Conservation (phyloP, 371 early-diverging fungal species). For the Mucor lusitanicus region DNA sequence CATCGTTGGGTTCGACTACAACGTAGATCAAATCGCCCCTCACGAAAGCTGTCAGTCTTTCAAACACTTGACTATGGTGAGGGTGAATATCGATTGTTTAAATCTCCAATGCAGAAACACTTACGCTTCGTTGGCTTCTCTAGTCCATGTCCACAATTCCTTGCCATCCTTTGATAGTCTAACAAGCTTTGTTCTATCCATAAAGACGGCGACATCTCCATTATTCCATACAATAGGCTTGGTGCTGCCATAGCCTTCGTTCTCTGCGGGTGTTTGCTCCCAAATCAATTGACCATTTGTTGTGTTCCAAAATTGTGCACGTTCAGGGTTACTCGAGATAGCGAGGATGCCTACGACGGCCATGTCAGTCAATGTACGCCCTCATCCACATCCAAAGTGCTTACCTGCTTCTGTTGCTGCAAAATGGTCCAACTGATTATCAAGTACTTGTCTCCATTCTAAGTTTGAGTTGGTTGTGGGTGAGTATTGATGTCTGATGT, state of each 20-base stretch:
- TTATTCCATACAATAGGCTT: constrained; percentile 18
- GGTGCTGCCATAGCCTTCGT: constrained; percentile 1
- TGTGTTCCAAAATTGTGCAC: constrained; percentile 53
- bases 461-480: not conserved
- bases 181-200: constrained; percentile 6
- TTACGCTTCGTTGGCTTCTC: constrained; percentile 16
- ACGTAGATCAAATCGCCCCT: constrained; percentile 20
- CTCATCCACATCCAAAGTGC: too few relatives aligned
- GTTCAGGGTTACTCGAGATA: constrained; percentile 39
- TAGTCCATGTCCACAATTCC: constrained; percentile 25
- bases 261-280: constrained; percentile 16
- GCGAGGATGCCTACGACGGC: constrained; percentile 45
- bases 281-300: constrained; percentile 27
- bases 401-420: constrained; percentile 27
- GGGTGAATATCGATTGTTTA: not conserved
- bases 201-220: constrained; percentile 18
- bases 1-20: constrained; percentile 15
- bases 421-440: constrained; percentile 25
- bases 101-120: not conserved
- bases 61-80: constrained; percentile 2
- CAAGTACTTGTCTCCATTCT: constrained; percentile 57
- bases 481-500: not conserved
- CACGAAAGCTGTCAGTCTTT: constrained; percentile 6
- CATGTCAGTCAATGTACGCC: not conserved
- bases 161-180: constrained; percentile 23